phyloP scores from a whole-genome alignment of 306 rosid genomes.

The Styphnolobium japonicum region DNA sequence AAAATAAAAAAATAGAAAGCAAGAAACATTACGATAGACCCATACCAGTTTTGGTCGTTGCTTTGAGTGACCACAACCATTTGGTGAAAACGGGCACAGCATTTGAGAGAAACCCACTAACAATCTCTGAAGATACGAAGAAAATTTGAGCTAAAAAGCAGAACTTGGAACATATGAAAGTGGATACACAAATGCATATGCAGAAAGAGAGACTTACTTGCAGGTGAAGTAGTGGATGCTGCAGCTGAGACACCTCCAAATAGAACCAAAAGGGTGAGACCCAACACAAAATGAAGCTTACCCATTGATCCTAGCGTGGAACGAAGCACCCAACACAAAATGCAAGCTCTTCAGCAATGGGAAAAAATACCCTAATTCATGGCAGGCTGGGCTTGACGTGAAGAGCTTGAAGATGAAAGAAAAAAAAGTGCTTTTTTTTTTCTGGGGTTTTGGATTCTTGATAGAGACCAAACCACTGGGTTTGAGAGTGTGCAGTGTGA shows the following conservation, averaged over 20 bases:
- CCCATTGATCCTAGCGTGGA: constrained; percentile 41
- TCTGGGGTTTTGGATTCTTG: background rate
- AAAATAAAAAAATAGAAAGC: background rate
- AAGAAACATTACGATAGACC: constrained; percentile 32
- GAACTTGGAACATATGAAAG: constrained; percentile 10
- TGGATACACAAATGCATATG: background rate
- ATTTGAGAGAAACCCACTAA: constrained; percentile 67
- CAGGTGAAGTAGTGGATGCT: constrained; percentile 40
- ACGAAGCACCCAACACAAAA: constrained; percentile 24
- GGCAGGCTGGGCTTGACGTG: background rate
- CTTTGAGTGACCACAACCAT: constrained; percentile 73
- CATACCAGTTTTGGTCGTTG: constrained; percentile 75
- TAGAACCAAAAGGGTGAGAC: constrained; percentile 43
- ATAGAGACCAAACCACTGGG: constrained; percentile 7
- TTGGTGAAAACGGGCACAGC: constrained; percentile 61
- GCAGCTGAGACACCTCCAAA: constrained; percentile 50
- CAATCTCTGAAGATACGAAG: constrained; percentile 55
- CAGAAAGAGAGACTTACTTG: constrained; percentile 51
- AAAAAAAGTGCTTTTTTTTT: background rate
- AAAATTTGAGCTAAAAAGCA: background rate
- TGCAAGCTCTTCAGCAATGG: constrained; percentile 30
- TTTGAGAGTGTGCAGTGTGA: constrained; percentile 13
- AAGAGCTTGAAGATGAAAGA: background rate
- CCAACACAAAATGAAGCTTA: constrained; percentile 36
- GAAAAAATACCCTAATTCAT: constrained; percentile 34